Evolutionary conservation across 345 rosid genomes (phyloP).

Genomic region (Camelina hispida): DNA sequence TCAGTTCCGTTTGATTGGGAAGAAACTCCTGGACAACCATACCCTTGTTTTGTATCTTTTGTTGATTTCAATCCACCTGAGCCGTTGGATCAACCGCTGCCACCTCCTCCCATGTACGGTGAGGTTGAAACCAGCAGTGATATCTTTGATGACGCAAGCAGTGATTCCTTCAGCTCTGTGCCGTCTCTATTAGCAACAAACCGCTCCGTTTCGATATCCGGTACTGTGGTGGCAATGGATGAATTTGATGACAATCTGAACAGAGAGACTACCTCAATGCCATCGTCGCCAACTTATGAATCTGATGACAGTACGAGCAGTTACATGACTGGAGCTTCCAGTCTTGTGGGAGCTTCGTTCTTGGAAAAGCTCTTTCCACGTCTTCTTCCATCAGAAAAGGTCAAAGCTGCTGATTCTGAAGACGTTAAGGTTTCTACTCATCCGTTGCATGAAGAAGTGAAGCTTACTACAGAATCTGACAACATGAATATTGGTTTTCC

Average conservation of each 20-base stretch:
- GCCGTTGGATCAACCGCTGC: constrained; percentile 39
- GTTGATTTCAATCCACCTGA: constrained; percentile 38
- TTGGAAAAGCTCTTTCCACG: constrained; percentile 87
- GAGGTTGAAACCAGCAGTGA: constrained; percentile 25
- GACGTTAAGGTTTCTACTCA: constrained; percentile 35
- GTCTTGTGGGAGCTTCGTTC: constrained; percentile 74
- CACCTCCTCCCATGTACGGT: constrained; percentile 49
- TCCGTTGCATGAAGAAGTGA: constrained; percentile 36
- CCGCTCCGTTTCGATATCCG: constrained; percentile 50
- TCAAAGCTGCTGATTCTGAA: constrained; percentile 21
- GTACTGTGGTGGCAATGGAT: constrained; percentile 50
- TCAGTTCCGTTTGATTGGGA: constrained; percentile 82
- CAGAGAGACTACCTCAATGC: constrained; percentile 39
- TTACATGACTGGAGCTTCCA: constrained; percentile 64
- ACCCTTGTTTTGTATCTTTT: constrained; percentile 42
- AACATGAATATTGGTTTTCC: constrained; percentile 31
- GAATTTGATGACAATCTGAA: constrained; percentile 33
- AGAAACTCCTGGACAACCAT: constrained; percentile 72
- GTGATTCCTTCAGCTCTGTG: constrained; percentile 61
- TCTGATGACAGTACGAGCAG: constrained; percentile 70
- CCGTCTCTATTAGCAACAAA: constrained; percentile 56
- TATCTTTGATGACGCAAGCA: constrained; percentile 28
- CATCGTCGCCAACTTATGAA: constrained; percentile 65
- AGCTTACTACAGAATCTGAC: constrained; percentile 33
- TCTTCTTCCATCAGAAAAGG: constrained; percentile 56